Evolutionary conservation across 2,329 filamentous ascomycete species (phyloP), one percentile per base, ranked within the genome.

Genomic region (Coniella lustricola): DNA sequence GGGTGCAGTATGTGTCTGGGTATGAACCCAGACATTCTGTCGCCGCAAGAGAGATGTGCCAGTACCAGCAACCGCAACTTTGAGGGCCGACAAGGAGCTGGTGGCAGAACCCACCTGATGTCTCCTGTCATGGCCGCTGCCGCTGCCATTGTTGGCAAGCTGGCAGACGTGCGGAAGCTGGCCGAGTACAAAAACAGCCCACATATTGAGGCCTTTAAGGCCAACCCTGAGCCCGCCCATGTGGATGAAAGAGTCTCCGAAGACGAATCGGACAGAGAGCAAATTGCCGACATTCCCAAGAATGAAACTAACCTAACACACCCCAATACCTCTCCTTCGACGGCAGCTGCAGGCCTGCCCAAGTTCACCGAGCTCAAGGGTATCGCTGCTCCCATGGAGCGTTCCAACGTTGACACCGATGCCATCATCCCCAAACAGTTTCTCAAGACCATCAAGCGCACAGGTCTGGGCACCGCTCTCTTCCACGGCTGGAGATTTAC

Each of bases 381-480:
- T 50, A 84, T 91, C 56, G 89, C 90, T 1, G 93, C 90, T 10
- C 88, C 89, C 2, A 73, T 98, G 67, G 87, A 95, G 54, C 82
- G 86, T 60, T 77, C 85, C 57, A 98, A 98, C 66, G 83, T 96
- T 59, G 93, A 98, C 72, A 98, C 93, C n/a, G 93, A 98, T 62
- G 91, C 91, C 63, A 96, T 97, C 68, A 98, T 98, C 58, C 93
- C 93, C 56, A 98, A 98, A 71, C 93, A 98, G 67, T 98, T 97
- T 74, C 79, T 98, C 55, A 98, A 97, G 75, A 98, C 93, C 35
- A 97, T 97, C 71, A 97, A 97, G 78, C 88, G 93, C 51, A 95
- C 91, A 2, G 93, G 93, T 56, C 85, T 98, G 9, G 90, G 90
- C 50, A 78, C 74, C 20, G 91, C 91, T 34, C 81, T 95, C 45